Evolutionary conservation across 2,329 filamentous ascomycete species (phyloP).

Genomic region (Cryphonectria japonica): DNA sequence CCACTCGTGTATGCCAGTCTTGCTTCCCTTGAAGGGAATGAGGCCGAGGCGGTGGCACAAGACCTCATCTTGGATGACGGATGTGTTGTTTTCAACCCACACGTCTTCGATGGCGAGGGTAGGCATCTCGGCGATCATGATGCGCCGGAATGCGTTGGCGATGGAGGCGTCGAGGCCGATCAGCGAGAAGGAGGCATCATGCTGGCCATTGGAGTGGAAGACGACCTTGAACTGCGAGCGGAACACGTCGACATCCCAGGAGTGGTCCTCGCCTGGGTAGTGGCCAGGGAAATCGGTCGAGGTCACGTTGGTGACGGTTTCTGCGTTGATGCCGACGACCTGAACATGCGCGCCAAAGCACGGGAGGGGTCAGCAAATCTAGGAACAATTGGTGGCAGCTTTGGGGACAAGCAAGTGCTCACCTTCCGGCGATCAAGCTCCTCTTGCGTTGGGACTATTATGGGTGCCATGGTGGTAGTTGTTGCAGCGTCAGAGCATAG

Average conservation of each 20-base stretch:
- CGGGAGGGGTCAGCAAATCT: neutral
- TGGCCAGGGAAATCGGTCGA: conserved; percentile 93
- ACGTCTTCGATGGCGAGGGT: conserved; percentile 93
- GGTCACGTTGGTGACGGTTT: conserved; percentile 86
- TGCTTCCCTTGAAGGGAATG: conserved; percentile 82
- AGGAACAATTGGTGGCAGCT: neutral
- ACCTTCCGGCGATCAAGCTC: conserved; percentile 67
- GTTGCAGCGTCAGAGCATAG: conserved; percentile 23
- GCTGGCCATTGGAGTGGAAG: conserved; percentile 81
- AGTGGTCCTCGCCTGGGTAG: conserved; percentile 79
- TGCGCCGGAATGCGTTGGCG: conserved; percentile 96
- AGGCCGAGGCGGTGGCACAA: conserved; percentile 88
- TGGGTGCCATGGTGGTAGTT: conserved; percentile 49
- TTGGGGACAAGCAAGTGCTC: conserved; percentile 32
- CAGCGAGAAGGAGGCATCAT: conserved; percentile 85
- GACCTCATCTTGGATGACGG: conserved; percentile 96
- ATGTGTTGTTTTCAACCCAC: conserved; percentile 95
- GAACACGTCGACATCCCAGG: conserved; percentile 51
- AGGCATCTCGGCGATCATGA: conserved; percentile 91
- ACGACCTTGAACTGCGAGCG: conserved; percentile 55
- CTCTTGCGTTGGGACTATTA: conserved; percentile 53
- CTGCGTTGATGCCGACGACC: conserved; percentile 84
- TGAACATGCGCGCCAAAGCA: conserved; percentile 42
- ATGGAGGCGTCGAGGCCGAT: conserved; percentile 90
- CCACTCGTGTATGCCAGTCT: conserved; percentile 74